These are phyloP conservation scores for Selaginella tamariscina DNA, from an alignment of 75 land plant genomes.

Conservation along the genomic window DNA sequence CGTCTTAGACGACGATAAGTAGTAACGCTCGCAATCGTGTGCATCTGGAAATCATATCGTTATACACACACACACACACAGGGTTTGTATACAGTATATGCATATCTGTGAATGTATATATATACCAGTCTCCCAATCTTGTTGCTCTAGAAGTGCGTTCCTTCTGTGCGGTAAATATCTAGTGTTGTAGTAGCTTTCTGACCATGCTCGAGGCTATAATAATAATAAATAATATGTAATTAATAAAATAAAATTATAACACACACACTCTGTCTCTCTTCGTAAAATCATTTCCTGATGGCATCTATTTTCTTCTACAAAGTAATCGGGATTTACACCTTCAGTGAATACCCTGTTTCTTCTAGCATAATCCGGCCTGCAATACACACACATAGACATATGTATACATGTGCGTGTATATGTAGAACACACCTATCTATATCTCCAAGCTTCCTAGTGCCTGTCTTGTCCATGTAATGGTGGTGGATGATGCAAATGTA, in stretches of 20 bases:
- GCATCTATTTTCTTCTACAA: neutral
- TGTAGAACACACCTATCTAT: neutral
- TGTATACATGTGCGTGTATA: too few species aligned
- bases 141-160: neutral
- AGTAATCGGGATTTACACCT: neutral
- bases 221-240: too few species aligned
- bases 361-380: too few species aligned
- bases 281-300: neutral
- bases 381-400: too few species aligned
- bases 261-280: neutral
- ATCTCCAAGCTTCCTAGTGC: neutral
- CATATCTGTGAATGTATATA: neutral
- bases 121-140: neutral
- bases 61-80: too few species aligned
- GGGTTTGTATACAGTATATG: too few species aligned
- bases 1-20: neutral
- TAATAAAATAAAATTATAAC: too few species aligned
- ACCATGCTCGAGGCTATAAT: neutral
- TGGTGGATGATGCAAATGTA: slow-evolving; percentile 29
- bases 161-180: neutral
- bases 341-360: neutral
- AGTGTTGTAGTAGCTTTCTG: neutral
- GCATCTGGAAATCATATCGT: neutral
- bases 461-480: slow-evolving; percentile 15
- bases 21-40: neutral